These are phyloP conservation scores for Chlorella variabilis DNA, from an alignment of 163 green algal genomes.

Conservation along the genomic window DNA sequence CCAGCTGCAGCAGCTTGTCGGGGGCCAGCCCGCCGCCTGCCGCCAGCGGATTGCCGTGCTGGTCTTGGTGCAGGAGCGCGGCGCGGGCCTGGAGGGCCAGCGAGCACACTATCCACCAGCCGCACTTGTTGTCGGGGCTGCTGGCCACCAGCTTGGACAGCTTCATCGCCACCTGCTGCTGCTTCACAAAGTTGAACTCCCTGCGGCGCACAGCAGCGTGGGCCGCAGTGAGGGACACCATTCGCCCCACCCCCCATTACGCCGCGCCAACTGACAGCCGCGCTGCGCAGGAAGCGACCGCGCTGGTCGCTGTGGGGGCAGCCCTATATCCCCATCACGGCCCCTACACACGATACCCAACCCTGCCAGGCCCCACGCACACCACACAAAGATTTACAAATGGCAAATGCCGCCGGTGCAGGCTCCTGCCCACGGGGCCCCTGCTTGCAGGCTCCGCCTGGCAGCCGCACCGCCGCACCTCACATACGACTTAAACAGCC, in stretches of 20 bases:
- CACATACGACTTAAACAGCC: constrained; percentile 71
- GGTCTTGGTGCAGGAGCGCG: constrained; percentile 11
- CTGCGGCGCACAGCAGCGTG: constrained; percentile 35
- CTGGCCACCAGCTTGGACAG: constrained; percentile 64
- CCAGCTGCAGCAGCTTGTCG: constrained; percentile 74
- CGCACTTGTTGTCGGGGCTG: constrained; percentile 46
- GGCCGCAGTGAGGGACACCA: too few relatives aligned
- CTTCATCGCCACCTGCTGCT: constrained; percentile 81
- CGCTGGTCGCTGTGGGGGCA: too few relatives aligned
- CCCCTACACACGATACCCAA: too few relatives aligned
- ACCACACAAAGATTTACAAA: too few relatives aligned
- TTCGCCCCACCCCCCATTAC: too few relatives aligned
- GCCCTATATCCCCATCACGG: too few relatives aligned
- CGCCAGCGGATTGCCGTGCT: constrained; percentile 8
- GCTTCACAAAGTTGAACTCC: constrained; percentile 66
- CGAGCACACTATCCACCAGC: constrained; percentile 75
- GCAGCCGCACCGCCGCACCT: constrained; percentile 41
- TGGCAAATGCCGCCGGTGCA: too few relatives aligned
- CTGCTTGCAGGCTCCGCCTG: too few relatives aligned
- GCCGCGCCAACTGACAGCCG: too few relatives aligned
- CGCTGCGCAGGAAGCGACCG: too few relatives aligned
- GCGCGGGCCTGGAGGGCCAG: constrained; percentile 68
- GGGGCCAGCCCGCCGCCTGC: constrained; percentile 15
- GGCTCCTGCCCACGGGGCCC: too few relatives aligned
- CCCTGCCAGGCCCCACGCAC: too few relatives aligned